Conservation (phyloP, 257 asterid species). For the Coffea eugenioides region DNA sequence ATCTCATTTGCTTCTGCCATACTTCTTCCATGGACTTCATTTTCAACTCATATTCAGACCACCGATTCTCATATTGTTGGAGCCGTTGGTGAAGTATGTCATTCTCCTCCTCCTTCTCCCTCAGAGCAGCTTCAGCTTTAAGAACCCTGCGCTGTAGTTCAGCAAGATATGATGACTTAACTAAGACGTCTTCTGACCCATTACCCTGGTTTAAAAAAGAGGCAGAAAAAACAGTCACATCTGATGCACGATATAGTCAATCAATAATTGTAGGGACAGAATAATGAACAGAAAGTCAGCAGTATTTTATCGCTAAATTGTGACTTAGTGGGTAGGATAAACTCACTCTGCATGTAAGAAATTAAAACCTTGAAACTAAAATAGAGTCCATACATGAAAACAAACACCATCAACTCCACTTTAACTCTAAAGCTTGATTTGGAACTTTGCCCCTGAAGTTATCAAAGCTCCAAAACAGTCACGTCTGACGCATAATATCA, state of each 20-base stretch:
- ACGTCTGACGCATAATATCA: background rate
- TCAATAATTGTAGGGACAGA: background rate
- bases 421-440: too few relatives aligned
- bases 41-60: slow-evolving; percentile 94
- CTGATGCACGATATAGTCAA: background rate
- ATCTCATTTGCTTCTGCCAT: slow-evolving; percentile 98
- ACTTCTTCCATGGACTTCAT: slow-evolving; percentile 99
- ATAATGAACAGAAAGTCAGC: background rate
- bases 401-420: background rate
- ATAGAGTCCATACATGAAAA: background rate
- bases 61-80: slow-evolving; percentile 85
- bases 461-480: background rate
- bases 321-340: background rate
- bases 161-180: slow-evolving; percentile 90
- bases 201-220: slow-evolving; percentile 47
- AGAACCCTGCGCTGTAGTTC: slow-evolving; percentile 91
- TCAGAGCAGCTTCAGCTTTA: slow-evolving; percentile 80
- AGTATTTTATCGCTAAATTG: background rate
- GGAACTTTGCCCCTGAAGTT: background rate
- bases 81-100: slow-evolving; percentile 86
- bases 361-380: too few relatives aligned
- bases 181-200: slow-evolving; percentile 76
- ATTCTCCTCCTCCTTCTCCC: slow-evolving; percentile 86
- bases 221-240: background rate
- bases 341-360: background rate